Evolutionary conservation across 768 basidiomycete species (phyloP).

Genomic region (Lactarius vividus): DNA sequence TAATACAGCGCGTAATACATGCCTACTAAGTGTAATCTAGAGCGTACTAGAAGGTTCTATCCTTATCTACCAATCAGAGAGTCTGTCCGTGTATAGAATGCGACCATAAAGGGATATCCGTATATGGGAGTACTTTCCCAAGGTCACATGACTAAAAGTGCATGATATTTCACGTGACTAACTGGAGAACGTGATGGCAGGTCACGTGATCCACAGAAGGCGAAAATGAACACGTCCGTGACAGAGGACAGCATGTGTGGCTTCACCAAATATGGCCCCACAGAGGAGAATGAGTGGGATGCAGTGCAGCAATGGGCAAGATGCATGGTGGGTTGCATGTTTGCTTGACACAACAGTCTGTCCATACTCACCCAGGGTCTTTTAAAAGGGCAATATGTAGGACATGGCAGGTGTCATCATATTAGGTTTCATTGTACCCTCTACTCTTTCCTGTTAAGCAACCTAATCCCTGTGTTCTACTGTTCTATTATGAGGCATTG

Average conservation of each 20-base stretch:
- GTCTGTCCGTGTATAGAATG: too few relatives aligned
- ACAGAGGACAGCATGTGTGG: conserved; percentile 56
- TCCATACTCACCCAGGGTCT: conserved; percentile 1
- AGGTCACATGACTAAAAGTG: too few relatives aligned
- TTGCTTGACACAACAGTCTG: background rate
- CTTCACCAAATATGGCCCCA: conserved; percentile 85
- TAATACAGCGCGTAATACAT: too few relatives aligned
- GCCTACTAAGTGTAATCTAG: too few relatives aligned
- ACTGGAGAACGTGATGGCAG: too few relatives aligned
- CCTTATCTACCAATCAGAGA: too few relatives aligned
- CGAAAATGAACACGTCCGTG: too few relatives aligned
- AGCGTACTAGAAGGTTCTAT: too few relatives aligned
- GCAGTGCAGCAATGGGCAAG: conserved; percentile 67
- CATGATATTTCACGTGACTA: too few relatives aligned
- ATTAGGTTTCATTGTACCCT: conserved; percentile 4
- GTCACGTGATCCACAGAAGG: too few relatives aligned
- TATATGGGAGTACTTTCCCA: too few relatives aligned
- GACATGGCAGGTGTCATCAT: conserved; percentile 2
- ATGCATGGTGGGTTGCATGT: conserved; percentile 56
- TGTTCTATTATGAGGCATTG: background rate
- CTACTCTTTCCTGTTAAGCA: background rate
- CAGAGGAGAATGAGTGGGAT: conserved; percentile 86
- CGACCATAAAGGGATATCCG: too few relatives aligned
- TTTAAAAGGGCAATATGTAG: conserved; percentile 47
- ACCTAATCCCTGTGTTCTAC: background rate